Conservation (phyloP, 108 stramenopile genomes). For the Schizochytrium sp. region DNA sequence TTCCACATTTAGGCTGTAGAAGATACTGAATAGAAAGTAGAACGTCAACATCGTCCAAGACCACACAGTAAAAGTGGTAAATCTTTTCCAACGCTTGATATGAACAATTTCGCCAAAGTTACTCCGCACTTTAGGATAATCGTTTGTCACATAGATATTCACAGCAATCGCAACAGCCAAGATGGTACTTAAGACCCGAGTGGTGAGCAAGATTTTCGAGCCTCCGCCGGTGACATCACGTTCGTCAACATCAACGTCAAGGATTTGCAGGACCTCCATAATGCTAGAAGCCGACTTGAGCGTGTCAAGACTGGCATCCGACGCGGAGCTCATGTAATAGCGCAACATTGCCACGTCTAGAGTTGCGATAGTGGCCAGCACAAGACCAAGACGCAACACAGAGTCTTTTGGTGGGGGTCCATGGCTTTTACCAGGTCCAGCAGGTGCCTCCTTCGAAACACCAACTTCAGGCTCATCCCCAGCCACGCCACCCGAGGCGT, state of each 20-base stretch:
- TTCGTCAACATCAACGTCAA: constrained; percentile 25
- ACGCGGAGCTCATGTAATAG: no score
- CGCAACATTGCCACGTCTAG: no score
- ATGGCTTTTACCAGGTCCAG: no score
- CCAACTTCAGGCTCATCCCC: no score
- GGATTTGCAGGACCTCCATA: not conserved
- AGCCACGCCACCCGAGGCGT: no score
- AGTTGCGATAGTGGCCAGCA: no score
- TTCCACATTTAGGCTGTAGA: not conserved
- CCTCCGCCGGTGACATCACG: not conserved
- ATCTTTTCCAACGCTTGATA: not conserved
- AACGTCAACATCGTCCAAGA: constrained; percentile 33
- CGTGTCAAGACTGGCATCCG: no score
- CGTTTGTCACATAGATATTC: constrained; percentile 15
- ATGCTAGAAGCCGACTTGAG: not conserved
- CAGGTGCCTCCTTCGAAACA: no score
- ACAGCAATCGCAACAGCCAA: not conserved
- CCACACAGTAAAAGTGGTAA: constrained; percentile 59
- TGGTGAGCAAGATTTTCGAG: not conserved
- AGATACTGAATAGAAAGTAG: not conserved
- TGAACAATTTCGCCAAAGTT: constrained; percentile 38
- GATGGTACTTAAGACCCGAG: not conserved
- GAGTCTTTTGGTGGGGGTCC: no score
- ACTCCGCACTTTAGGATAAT: constrained; percentile 6
- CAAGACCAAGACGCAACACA: no score